A percentile compares a stretch with the other conserved stretches of the same genome.
Conservation (phyloP, 192 early-diverging fungal species). For the Phlyctochytrium arcticum region DNA sequence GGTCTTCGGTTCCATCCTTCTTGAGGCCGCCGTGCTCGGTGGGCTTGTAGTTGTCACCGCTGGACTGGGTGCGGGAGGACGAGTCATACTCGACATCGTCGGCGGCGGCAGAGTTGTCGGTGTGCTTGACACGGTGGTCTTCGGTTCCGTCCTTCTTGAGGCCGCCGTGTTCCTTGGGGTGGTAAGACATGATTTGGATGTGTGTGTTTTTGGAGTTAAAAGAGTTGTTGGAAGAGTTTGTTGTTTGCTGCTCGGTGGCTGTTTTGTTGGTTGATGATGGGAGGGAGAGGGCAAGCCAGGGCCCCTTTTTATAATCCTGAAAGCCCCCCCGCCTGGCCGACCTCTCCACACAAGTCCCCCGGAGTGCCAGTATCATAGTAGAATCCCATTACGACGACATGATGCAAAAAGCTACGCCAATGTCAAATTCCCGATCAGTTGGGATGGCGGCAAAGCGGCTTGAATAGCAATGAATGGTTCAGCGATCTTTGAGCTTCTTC, state of each 20-base stretch:
- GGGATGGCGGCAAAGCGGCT: too few relatives aligned
- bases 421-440: too few relatives aligned
- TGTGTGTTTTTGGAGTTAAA: neutral
- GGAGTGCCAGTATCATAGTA: too few relatives aligned
- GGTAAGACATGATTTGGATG: neutral
- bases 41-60: neutral
- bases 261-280: neutral
- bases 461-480: too few relatives aligned
- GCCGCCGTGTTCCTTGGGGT: neutral
- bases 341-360: too few relatives aligned
- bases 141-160: neutral
- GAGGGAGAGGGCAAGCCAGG: neutral
- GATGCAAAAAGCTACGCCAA: too few relatives aligned
- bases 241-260: neutral
- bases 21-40: conserved; percentile 19
- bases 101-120: neutral
- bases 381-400: too few relatives aligned
- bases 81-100: neutral
- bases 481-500: too few relatives aligned
- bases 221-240: neutral
- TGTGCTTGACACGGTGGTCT: neutral
- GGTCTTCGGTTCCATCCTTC: conserved; percentile 16
- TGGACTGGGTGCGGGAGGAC: neutral
- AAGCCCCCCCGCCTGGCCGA: too few relatives aligned
- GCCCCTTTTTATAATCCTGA: neutral